Evolutionary conservation across 495 filamentous ascomycete genomes (phyloP).

Genomic region (Podospora sp.): DNA sequence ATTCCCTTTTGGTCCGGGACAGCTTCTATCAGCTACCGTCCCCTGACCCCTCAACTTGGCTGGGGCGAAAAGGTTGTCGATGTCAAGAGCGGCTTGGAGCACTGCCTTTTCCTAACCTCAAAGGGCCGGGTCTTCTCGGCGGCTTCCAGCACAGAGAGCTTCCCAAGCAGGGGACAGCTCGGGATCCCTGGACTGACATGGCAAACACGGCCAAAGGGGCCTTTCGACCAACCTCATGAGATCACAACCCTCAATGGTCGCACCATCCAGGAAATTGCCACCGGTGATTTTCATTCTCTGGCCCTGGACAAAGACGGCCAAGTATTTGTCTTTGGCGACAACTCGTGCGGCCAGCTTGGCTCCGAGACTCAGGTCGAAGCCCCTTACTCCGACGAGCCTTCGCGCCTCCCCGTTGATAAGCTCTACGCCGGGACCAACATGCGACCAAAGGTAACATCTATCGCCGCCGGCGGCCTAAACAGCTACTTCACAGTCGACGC

Average conservation of each 20-base stretch:
- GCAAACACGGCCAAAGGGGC: conserved; percentile 72
- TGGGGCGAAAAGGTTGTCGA: conserved; percentile 75
- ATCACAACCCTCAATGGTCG: conserved; percentile 54
- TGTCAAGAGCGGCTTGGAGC: conserved; percentile 78
- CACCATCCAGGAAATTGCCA: conserved; percentile 67
- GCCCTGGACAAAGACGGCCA: conserved; percentile 71
- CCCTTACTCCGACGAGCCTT: conserved; percentile 68
- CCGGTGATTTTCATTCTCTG: conserved; percentile 87
- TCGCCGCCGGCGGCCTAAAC: conserved; percentile 83
- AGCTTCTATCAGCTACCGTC: conserved; percentile 61
- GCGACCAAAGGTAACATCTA: conserved; percentile 63
- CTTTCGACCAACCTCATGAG: conserved; percentile 80
- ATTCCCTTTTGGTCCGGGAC: conserved; percentile 73
- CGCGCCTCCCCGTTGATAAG: conserved; percentile 63
- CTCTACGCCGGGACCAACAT: conserved; percentile 68
- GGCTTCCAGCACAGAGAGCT: conserved; percentile 74
- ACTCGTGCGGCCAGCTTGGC: conserved; percentile 83
- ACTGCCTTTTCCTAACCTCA: conserved; percentile 83
- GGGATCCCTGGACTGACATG: conserved; percentile 82
- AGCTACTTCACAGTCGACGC: conserved; percentile 87
- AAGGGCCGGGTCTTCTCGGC: conserved; percentile 83
- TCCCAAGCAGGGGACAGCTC: conserved; percentile 81
- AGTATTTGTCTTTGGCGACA: conserved; percentile 90
- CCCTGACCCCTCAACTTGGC: conserved; percentile 64
- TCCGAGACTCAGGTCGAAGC: conserved; percentile 64